Conservation (phyloP, 352 stramenopile genomes). For the Aphanomyces euteiches region DNA sequence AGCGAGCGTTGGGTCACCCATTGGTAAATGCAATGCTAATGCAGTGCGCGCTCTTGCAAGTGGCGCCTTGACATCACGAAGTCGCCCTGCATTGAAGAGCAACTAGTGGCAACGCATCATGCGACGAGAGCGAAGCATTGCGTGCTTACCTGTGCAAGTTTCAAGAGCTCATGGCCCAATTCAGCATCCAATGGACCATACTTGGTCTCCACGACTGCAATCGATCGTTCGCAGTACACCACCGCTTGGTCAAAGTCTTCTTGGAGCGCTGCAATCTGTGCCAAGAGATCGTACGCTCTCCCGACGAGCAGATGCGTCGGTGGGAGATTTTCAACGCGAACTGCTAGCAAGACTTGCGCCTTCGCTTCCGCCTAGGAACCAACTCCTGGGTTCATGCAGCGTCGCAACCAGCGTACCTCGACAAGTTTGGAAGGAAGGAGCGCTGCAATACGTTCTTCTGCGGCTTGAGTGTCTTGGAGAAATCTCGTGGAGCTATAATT, state of each 20-base stretch:
- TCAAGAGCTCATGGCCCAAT: constrained; percentile 20
- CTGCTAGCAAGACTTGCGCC: not conserved
- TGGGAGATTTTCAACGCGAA: not conserved
- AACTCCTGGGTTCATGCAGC: too few species aligned
- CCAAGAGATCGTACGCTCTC: constrained; percentile 7
- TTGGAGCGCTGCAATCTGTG: not conserved
- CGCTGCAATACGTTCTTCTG: not conserved
- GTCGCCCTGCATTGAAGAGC: constrained; percentile 6
- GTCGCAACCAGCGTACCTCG: not conserved
- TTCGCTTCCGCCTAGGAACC: too few species aligned
- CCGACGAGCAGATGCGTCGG: not conserved
- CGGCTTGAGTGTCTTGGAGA: not conserved
- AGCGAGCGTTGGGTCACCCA: not conserved
- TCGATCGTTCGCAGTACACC: not conserved
- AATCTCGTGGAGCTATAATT: not conserved
- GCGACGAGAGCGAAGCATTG: too few species aligned
- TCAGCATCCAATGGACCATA: constrained; percentile 18
- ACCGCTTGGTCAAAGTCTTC: not conserved
- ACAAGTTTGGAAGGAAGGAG: not conserved
- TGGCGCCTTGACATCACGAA: too few species aligned
- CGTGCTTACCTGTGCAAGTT: constrained; percentile 7
- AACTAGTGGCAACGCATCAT: constrained; percentile 6
- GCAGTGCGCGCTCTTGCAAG: not conserved
- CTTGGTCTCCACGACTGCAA: constrained; percentile 11
- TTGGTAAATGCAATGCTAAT: not conserved